A percentile compares a stretch with the other conserved stretches of the same genome.
These are phyloP conservation scores for Wickerhamomyces hampshirensis DNA, from an alignment of 805 yeast species.

Conservation along the genomic window DNA sequence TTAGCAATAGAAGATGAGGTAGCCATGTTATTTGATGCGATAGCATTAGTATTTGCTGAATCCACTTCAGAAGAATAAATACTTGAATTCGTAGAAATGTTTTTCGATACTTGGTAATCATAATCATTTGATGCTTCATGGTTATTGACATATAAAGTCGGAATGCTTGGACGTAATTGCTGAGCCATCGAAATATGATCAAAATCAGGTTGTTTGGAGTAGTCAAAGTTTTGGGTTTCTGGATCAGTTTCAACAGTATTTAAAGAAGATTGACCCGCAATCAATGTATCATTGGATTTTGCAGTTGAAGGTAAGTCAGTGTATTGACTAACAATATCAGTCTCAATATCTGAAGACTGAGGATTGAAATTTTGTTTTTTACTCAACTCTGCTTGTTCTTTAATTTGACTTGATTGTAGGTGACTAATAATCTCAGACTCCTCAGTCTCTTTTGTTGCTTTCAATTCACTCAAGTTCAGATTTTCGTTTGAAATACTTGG, in stretches of 20 bases:
- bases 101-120: not conserved
- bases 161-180: constrained; percentile 38
- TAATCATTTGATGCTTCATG: constrained; percentile 1
- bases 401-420: constrained; percentile 1
- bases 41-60: not conserved
- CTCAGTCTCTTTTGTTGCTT: constrained; percentile 10
- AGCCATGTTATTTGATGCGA: not conserved
- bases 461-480: constrained; percentile 7
- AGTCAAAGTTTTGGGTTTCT: constrained; percentile 5
- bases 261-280: constrained; percentile 16
- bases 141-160: constrained; percentile 17
- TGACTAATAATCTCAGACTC: constrained; percentile 2
- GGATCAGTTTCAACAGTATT: constrained; percentile 18
- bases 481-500: constrained; percentile 2
- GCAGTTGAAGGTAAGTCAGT: constrained; percentile 24
- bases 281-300: constrained; percentile 17
- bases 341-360: constrained; percentile 9
- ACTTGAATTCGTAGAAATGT: constrained; percentile 5
- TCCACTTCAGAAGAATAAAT: constrained; percentile 9
- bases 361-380: not conserved
- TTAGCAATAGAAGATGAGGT: constrained; percentile 1
- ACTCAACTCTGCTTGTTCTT: constrained; percentile 2
- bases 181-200: constrained; percentile 36
- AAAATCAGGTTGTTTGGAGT: not conserved
- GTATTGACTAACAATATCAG: constrained; percentile 12